These are phyloP conservation scores for Umbellularia californica DNA, from an alignment of 164 flowering plant species.

Conservation along the genomic window DNA sequence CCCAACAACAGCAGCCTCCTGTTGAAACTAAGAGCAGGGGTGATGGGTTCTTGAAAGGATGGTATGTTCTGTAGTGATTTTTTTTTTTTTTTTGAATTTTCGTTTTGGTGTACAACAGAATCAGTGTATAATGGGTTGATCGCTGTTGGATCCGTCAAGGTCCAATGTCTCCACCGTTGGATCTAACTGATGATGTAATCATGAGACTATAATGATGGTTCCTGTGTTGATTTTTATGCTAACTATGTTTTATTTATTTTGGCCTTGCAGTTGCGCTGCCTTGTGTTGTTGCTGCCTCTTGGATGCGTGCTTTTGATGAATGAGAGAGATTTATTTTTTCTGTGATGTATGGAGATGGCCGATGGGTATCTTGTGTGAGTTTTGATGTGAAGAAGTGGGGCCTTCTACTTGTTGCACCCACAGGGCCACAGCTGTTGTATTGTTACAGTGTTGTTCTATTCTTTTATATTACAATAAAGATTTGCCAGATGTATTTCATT, in stretches of 20 bases:
- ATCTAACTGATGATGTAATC: not conserved
- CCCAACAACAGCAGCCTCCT: not conserved
- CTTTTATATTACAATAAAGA: too few relatives aligned
- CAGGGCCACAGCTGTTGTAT: too few relatives aligned
- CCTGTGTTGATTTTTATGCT: not conserved
- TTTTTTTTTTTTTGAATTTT: not conserved
- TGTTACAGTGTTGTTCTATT: too few relatives aligned
- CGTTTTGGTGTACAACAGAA: not conserved
- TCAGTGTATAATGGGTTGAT: not conserved
- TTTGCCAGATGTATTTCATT: too few relatives aligned
- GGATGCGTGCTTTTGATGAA: constrained; percentile 20
- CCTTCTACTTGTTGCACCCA: too few relatives aligned
- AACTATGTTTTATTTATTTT: not conserved
- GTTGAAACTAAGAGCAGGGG: constrained; percentile 8
- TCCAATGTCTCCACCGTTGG: too few relatives aligned
- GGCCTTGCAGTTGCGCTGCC: constrained; percentile 22
- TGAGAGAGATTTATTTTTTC: not conserved
- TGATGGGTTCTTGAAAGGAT: constrained; percentile 14
- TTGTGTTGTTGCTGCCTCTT: constrained; percentile 23
- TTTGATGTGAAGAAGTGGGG: too few relatives aligned
- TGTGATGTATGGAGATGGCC: not conserved
- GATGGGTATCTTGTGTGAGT: too few relatives aligned
- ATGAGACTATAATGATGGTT: not conserved
- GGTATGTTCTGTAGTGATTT: constrained; percentile 6
- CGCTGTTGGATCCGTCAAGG: not conserved